Evolutionary conservation across 305 asterid genomes (phyloP).

Genomic region (Rubia peregrina): DNA sequence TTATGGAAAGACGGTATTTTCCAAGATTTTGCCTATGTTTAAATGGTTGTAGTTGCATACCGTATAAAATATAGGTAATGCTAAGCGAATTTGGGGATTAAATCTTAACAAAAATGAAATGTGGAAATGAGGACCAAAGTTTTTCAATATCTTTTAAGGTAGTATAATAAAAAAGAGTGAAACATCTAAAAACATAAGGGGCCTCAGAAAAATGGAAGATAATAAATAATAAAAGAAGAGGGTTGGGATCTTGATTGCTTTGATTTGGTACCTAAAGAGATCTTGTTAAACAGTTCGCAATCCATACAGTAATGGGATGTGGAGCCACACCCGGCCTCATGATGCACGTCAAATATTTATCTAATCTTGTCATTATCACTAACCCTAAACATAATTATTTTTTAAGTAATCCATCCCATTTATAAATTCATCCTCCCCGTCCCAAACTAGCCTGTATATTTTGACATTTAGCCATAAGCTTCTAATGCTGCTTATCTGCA

Average conservation of each 20-base stretch:
- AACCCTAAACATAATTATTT: conserved; percentile 14
- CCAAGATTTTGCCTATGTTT: too few relatives aligned
- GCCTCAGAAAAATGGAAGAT: not conserved
- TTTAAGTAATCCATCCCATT: conserved; percentile 19
- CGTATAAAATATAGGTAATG: too few relatives aligned
- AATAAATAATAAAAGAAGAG: not conserved
- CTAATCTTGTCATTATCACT: conserved; percentile 47
- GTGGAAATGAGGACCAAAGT: not conserved
- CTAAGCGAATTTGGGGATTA: too few relatives aligned
- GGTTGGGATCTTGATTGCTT: conserved; percentile 36
- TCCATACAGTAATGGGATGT: conserved; percentile 17
- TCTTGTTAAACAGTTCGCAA: conserved; percentile 32
- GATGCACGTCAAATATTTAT: conserved; percentile 32
- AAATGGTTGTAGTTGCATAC: too few relatives aligned
- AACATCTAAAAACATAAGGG: not conserved
- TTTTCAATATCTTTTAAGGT: not conserved
- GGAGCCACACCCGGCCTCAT: conserved; percentile 34
- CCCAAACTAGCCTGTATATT: too few relatives aligned
- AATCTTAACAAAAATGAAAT: not conserved
- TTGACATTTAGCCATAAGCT: too few relatives aligned
- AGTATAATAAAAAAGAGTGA: not conserved
- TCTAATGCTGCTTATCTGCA: too few relatives aligned
- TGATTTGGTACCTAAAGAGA: conserved; percentile 57
- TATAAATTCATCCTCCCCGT: not conserved
- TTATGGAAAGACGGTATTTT: too few relatives aligned